Evolutionary conservation across 2,329 filamentous ascomycete genomes (phyloP).

Genomic region (Xylaria sp.): DNA sequence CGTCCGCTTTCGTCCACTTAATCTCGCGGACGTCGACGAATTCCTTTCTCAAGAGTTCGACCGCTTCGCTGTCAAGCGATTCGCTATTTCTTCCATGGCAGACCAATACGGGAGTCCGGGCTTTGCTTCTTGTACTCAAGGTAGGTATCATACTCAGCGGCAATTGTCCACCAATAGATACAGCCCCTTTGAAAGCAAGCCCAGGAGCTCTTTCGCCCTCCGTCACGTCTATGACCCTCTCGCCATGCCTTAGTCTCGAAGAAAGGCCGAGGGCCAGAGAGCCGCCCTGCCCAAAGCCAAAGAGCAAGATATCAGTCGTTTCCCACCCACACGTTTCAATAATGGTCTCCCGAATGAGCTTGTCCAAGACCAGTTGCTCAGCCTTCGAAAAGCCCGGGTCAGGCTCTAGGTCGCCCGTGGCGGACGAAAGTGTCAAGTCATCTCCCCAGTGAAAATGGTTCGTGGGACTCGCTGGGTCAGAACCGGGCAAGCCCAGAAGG

Average conservation of each 20-base stretch:
- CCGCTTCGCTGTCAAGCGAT: constrained; percentile 66
- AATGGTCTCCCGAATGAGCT: constrained; percentile 63
- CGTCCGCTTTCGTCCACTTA: constrained; percentile 75
- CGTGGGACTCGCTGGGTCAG: constrained; percentile 40
- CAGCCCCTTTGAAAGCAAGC: constrained; percentile 63
- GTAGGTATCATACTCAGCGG: constrained; percentile 63
- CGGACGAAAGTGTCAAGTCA: constrained; percentile 65
- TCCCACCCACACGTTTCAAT: constrained; percentile 69
- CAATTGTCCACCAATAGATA: constrained; percentile 71
- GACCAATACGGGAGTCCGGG: constrained; percentile 71
- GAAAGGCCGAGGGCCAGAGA: constrained; percentile 69
- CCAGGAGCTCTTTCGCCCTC: constrained; percentile 27
- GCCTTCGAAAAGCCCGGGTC: constrained; percentile 71
- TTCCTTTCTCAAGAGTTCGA: constrained; percentile 71
- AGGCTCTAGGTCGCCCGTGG: constrained; percentile 65
- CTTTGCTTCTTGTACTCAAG: constrained; percentile 62
- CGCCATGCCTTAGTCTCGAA: constrained; percentile 55
- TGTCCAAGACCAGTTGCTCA: constrained; percentile 58
- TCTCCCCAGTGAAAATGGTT: constrained; percentile 74
- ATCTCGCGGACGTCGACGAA: constrained; percentile 76
- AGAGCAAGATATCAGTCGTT: constrained; percentile 68
- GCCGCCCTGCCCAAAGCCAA: constrained; percentile 76
- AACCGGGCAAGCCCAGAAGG: constrained; percentile 61
- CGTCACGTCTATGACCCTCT: constrained; percentile 52
- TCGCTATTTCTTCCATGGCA: constrained; percentile 65